A percentile compares a stretch with the other conserved stretches of the same genome.
phyloP scores from a whole-genome alignment of 441 rosid genomes.

The Biscutella auriculata region DNA sequence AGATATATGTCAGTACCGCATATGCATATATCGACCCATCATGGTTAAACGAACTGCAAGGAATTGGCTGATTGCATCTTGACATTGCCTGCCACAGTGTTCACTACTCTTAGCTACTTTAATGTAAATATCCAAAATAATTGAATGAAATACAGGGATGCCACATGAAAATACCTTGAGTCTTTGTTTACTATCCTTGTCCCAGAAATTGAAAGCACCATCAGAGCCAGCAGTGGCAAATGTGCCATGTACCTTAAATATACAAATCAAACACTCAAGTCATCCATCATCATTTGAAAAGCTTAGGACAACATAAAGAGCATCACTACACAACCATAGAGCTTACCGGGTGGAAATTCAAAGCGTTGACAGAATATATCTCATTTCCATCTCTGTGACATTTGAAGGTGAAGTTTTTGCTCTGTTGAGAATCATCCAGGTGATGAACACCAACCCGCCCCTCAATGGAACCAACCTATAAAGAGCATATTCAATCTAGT shows the following conservation, averaged over 20 bases:
- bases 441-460: conserved; percentile 97
- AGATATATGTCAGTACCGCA: conserved; percentile 34
- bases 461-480: conserved; percentile 85
- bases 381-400: conserved; percentile 85
- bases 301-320: neutral
- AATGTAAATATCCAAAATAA: too few relatives aligned
- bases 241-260: conserved; percentile 67
- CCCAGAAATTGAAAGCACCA: conserved; percentile 95
- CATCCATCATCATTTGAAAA: neutral
- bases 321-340: neutral
- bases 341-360: conserved; percentile 93
- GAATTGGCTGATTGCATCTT: conserved; percentile 72
- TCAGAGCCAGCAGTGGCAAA: conserved; percentile 99
- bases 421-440: conserved; percentile 71
- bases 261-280: neutral
- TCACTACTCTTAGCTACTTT: neutral
- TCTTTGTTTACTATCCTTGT: conserved; percentile 95
- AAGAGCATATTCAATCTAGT: neutral
- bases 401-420: conserved; percentile 83
- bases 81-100: conserved; percentile 66
- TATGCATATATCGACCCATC: conserved; percentile 88
- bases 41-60: conserved; percentile 78
- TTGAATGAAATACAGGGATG: neutral
- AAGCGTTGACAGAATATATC: conserved; percentile 78
- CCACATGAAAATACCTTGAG: conserved; percentile 49